Evolutionary conservation across 2,329 filamentous ascomycete genomes (phyloP), one percentile per base, ranked within the genome.

Genomic region (Pseudogymnoascus sp.): DNA sequence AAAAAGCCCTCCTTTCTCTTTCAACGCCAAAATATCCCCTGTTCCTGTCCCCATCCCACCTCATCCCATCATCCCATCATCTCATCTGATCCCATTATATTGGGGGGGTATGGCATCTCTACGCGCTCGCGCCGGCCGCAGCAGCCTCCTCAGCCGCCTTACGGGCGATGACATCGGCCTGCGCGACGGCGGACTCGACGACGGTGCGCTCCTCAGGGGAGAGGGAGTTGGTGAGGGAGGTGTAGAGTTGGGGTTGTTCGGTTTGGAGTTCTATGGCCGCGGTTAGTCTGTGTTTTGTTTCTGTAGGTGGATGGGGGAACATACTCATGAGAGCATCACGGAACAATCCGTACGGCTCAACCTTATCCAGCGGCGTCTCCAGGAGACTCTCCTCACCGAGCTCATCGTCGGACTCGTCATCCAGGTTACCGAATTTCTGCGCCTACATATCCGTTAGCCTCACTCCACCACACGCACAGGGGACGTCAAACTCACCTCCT

Each of bases 321-420:
- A 76, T 86, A 96, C 93, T 89, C 72, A 93, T 77, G 68, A 98
- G 80, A 16, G 90, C 88, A 66, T 84, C 82, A 74, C 91, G 89
- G 83, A 99, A 97, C 66, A 96, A 81, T 73, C 88, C 84, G 72
- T 99, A 99, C 2, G 93, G 93, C 77, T 99, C 95, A 66, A 99
- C 83, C 78, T 95, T 95, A 76, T 99, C 95, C 24, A 99, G 82
- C 14, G 93, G 93, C 11, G 93, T 96, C 76, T 99, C 95, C 2
- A 99, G 84, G 61, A 98, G 81, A 74, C 93, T 93, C 71, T 98
- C 95, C 75, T 98, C 93, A 16, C 96, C 86, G 53, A 97, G 87
- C 62, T 96, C 93, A 63, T 96, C 92, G 26, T 93, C 90, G 1
- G 91, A 91, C 59, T 88, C 84, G 26, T 88, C 86, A 14, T 84